These are phyloP conservation scores for Aspergillus pseudoterreus DNA, from an alignment of 2,329 filamentous ascomycete species.

Conservation along the genomic window DNA sequence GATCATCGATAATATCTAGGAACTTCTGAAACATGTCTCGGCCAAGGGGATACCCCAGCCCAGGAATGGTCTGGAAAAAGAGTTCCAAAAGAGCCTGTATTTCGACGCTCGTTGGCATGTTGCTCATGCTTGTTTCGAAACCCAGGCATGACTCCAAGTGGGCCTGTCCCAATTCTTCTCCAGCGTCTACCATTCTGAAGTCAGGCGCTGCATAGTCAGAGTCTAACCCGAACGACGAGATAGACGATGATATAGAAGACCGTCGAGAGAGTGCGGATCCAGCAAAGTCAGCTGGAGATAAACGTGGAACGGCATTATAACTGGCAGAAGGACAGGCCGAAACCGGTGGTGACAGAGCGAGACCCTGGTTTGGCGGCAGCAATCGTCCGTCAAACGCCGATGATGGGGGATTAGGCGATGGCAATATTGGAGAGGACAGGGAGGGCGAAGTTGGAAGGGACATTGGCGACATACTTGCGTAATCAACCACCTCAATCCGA, in stretches of 20 bases:
- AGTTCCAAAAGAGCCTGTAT: constrained; percentile 8
- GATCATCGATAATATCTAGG: constrained; percentile 6
- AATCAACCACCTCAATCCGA: constrained; percentile 12
- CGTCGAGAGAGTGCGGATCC: constrained; percentile 6
- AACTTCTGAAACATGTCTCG: constrained; percentile 3
- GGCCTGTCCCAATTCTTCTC: neutral
- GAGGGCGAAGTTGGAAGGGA: constrained; percentile 5
- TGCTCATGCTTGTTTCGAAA: neutral
- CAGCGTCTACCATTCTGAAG: neutral
- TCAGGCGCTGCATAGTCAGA: neutral
- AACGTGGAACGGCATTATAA: neutral
- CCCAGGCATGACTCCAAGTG: neutral
- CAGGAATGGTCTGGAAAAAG: constrained; percentile 1
- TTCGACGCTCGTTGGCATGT: constrained; percentile 5
- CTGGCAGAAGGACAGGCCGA: constrained; percentile 9
- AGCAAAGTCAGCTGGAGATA: constrained; percentile 3
- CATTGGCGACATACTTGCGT: constrained; percentile 1
- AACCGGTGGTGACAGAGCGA: constrained; percentile 7
- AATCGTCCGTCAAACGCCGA: neutral
- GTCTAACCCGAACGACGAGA: constrained; percentile 9
- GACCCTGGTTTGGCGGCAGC: neutral
- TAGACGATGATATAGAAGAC: constrained; percentile 9
- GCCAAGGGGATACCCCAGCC: constrained; percentile 1
- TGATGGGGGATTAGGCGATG: neutral
- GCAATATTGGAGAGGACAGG: neutral